Evolutionary conservation across 257 asterid genomes (phyloP).

Genomic region (Osmanthus fragrans): DNA sequence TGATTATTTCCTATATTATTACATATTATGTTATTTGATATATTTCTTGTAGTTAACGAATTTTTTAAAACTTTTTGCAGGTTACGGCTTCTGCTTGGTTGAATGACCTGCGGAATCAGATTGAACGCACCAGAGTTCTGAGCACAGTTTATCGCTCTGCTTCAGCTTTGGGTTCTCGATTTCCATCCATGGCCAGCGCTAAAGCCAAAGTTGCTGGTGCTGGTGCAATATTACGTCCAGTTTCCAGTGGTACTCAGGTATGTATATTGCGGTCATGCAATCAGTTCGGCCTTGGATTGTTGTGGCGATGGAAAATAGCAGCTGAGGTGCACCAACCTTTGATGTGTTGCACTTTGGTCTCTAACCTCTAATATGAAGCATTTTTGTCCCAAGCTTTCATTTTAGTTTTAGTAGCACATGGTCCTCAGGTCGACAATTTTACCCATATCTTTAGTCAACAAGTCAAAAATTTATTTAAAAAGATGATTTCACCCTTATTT

Average conservation of each 20-base stretch:
- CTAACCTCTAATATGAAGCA: background rate
- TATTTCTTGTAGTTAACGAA: background rate
- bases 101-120: conserved; percentile 89
- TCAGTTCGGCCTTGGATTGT: background rate
- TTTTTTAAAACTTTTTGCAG: conserved; percentile 30
- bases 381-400: background rate
- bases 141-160: conserved; percentile 98
- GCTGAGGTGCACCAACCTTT: background rate
- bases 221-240: conserved; percentile 94
- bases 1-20: background rate
- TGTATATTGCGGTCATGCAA: background rate
- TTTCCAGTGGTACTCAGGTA: conserved; percentile 93
- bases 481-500: background rate
- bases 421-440: background rate
- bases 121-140: conserved; percentile 86
- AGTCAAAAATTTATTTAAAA: background rate
- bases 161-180: conserved; percentile 94
- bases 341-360: background rate
- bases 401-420: background rate
- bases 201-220: conserved; percentile 98
- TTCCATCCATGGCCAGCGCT: conserved; percentile 93
- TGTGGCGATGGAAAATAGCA: background rate
- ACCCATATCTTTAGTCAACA: background rate
- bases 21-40: background rate
- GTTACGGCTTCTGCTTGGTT: conserved; percentile 99